Evolutionary conservation across 208 protist genomes (phyloP).

Genomic region (Lotmaria passim): DNA sequence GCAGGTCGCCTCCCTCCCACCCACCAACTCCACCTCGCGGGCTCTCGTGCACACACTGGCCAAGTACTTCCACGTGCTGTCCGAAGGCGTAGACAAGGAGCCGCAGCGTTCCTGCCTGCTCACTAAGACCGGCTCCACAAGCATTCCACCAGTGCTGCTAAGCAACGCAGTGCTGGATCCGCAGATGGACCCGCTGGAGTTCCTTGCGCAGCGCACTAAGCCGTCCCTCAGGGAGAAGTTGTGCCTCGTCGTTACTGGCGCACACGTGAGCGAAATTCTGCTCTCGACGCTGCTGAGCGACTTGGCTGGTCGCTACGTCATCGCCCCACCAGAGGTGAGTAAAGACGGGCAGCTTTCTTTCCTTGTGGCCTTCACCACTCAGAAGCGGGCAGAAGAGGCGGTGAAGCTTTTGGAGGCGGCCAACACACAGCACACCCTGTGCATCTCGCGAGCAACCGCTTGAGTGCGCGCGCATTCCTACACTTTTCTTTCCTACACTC

Average conservation of each 20-base stretch:
- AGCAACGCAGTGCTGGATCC: constrained; percentile 33
- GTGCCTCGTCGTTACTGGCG: constrained; percentile 44
- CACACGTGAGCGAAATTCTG: constrained; percentile 39
- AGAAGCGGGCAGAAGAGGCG: constrained; percentile 32
- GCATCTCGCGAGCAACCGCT: constrained; percentile 19
- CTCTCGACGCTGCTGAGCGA: constrained; percentile 46
- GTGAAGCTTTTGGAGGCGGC: constrained; percentile 32
- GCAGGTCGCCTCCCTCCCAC: constrained; percentile 43
- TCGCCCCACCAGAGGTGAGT: constrained; percentile 39
- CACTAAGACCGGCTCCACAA: constrained; percentile 47
- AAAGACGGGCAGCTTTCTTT: constrained; percentile 27
- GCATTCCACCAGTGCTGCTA: constrained; percentile 43
- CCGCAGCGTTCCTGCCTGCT: constrained; percentile 60
- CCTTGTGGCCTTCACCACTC: constrained; percentile 33
- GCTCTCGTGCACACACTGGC: constrained; percentile 63
- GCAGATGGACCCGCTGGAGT: constrained; percentile 36
- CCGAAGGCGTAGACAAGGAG: constrained; percentile 56
- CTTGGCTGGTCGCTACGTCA: constrained; percentile 51
- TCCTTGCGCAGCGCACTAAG: constrained; percentile 29
- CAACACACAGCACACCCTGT: constrained; percentile 20
- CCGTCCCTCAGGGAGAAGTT: constrained; percentile 31
- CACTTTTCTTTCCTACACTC: neutral
- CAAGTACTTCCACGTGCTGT: constrained; percentile 63
- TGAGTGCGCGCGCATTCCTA: neutral
- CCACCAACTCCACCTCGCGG: constrained; percentile 47